phyloP scores from a whole-genome alignment of 345 rosid genomes.

The Corchorus capsularis region DNA sequence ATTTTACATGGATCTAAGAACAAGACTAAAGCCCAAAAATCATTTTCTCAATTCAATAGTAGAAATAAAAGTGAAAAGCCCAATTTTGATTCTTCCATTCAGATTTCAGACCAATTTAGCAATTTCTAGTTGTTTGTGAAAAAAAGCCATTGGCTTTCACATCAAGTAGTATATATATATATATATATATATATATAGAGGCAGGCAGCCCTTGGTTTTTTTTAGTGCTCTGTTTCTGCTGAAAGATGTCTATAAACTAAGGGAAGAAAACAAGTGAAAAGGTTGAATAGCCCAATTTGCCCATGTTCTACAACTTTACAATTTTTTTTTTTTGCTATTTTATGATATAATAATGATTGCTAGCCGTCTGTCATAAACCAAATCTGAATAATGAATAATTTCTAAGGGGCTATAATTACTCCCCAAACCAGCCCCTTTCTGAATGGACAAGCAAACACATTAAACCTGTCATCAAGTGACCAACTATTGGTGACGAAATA shows the following conservation, averaged over 20 bases:
- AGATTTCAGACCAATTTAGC: background rate
- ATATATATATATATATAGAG: too few species aligned
- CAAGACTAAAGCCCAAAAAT: background rate
- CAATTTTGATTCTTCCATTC: background rate
- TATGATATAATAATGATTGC: background rate
- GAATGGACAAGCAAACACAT: background rate
- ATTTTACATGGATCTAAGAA: background rate
- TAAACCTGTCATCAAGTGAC: slow-evolving; percentile 1
- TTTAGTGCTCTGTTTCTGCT: background rate
- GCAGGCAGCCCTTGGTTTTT: too few species aligned
- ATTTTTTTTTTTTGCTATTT: background rate
- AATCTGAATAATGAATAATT: background rate
- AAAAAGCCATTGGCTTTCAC: background rate
- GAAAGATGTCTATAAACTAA: background rate
- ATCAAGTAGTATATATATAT: background rate
- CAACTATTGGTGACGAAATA: too few species aligned
- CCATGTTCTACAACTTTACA: background rate
- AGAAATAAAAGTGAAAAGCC: background rate
- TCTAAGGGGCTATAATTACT: background rate
- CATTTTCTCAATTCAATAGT: background rate
- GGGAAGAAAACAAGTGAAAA: background rate
- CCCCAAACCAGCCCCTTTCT: background rate
- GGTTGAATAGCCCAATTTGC: slow-evolving; percentile 3
- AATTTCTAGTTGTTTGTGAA: background rate
- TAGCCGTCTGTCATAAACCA: background rate